Conservation (phyloP, 345 rosid species). For the Populus ilicifolia region DNA sequence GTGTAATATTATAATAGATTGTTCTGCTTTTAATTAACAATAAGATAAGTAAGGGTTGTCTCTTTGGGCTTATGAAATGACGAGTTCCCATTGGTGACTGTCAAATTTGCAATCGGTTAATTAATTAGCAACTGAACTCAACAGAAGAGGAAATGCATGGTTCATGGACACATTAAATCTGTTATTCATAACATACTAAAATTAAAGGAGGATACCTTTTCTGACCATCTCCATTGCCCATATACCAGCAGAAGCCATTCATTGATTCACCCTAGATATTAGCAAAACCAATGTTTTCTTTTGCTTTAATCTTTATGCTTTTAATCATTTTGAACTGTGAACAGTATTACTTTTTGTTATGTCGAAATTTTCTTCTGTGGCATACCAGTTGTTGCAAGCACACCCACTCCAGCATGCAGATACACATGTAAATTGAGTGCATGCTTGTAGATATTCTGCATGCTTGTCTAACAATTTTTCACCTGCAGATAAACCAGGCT, state of each 20-base stretch:
- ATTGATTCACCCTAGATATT: background rate
- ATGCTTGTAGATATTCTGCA: background rate
- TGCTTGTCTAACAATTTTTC: constrained; percentile 23
- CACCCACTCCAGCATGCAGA: background rate
- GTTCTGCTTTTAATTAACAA: background rate
- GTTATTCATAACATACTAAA: background rate
- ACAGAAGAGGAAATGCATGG: background rate
- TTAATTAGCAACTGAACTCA: background rate
- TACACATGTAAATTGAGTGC: background rate
- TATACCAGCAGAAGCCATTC: background rate
- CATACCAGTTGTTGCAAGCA: background rate
- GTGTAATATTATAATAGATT: background rate
- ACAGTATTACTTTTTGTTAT: background rate
- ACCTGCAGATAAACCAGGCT: constrained; percentile 81
- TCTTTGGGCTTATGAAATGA: background rate
- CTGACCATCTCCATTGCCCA: background rate
- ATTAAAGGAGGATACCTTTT: background rate
- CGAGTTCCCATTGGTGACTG: background rate
- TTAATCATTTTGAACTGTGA: too few species aligned
- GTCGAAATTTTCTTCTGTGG: background rate
- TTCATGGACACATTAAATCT: background rate
- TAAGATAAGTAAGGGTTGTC: background rate
- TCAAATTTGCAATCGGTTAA: background rate
- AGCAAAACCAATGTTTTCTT: background rate
- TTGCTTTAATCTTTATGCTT: background rate